Base-by-base conservation (phyloP, 129 eudicot genomes). In the Centella asiatica region DNA sequence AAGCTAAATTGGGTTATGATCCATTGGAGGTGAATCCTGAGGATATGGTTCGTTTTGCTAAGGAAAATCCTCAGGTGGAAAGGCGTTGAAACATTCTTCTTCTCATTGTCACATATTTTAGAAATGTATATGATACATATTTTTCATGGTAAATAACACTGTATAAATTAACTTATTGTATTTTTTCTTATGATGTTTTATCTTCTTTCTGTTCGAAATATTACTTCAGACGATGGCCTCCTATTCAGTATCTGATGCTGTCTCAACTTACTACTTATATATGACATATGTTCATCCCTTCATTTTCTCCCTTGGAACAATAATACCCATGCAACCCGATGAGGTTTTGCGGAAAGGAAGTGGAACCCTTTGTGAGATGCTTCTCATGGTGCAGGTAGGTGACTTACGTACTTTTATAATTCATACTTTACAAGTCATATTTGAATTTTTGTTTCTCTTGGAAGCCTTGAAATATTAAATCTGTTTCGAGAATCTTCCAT, bases 341-440 rank as follows among this genome's bases (percentile, higher is more conserved):
- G 99, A 93, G 72, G 99, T 93, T 29, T 75, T 93, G 80, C 84
- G 99, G 10, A 93, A 93, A 83, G 99, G 99, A 80, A 93, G 99
- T 78, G 99, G 99, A 72, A 93, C 99, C 60, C 86, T 93, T 4
- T 93, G 99, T 78, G 99, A 93, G 78, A 82, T 93, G 99, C 99
- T 93, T 78, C 90, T 93, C 64, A 88, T 93, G 99, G 99, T 93
- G 18, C 87, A 93, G 96, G 99, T 88, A 34, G 9, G 87, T 78
- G 49, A 9, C 59, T 69, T 9, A 25, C 55, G 25, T 39, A 14
- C 2, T 25, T 64, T 36, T 36, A 14, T 48, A 28, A n/a, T 29
- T 56, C 2, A 26, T 56, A 15, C 29, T 56, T 56, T 56, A 28
- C 22, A 12, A 27, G 11, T 27, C 22, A 27, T 27, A 7, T 34